Evolutionary conservation across 2,329 filamentous ascomycete genomes (phyloP), one percentile per base, ranked within the genome.

Genomic region (Paraphoma chrysanthemicola): DNA sequence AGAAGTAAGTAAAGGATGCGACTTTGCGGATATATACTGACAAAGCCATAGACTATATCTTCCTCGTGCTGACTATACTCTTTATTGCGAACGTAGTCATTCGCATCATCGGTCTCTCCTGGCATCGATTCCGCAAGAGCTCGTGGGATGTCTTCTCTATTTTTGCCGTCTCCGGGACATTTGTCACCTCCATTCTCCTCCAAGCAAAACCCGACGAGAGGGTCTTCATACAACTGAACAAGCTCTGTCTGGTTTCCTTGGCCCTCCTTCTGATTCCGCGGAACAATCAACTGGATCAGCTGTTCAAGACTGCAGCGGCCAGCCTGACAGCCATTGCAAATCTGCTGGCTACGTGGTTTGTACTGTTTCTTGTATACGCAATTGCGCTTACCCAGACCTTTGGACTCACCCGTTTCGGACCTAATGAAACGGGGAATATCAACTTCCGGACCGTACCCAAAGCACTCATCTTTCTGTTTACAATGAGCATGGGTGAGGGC

Each of bases 241-340:
- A 99, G 78, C 86, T 96, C 58, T 97, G 96, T 75, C 84, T 99
- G 31, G 95, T 98, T 17, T 90, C 92, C 8, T 90, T 98, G 52
- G 89, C 95, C 2, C 83, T 98, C 8, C 82, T 99, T 49, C 85
- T 99, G 33, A 99, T 99, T 59, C 95, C 95, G 1, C 87, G 96
- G 49, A 99, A 99, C 74, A 96, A 99, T 68, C 93, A 96, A 48
- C 85, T 99, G 18, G 96, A 99, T 73, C 95, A 99, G 75, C 86
- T 99, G 0, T 99, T 99, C 86, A 99, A 99, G 78, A 99, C 96
- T 1, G 96, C 94, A 0, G 95, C 95, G 10, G 95, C 94, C 51
- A 96, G 92, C 87, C 80, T 99, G 66, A 90, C 91, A 2, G 88
- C 91, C 16, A 99, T 99, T 66, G 87, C 90, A 55, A 99, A 97